Evolutionary conservation across 257 asterid species (phyloP).

Genomic region (Linderniella brevidens): DNA sequence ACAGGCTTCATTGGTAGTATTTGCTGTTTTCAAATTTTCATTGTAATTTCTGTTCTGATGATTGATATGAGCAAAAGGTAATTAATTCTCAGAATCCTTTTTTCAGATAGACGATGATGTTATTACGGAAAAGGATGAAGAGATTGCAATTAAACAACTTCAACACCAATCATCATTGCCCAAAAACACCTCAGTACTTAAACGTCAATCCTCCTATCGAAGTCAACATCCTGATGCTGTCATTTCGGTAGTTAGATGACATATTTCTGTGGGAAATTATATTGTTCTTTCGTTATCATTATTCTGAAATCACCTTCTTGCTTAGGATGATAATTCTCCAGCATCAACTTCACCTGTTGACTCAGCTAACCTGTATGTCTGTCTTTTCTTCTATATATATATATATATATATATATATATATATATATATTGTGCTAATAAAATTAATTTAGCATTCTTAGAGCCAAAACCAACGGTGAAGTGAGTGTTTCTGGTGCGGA

Average conservation of each 20-base stretch:
- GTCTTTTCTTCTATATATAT: background rate
- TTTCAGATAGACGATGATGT: conserved; percentile 77
- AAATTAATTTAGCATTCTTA: conserved; percentile 10
- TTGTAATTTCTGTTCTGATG: background rate
- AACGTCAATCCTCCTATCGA: conserved; percentile 48
- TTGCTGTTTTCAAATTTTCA: background rate
- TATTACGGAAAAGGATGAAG: conserved; percentile 44
- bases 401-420: conserved; percentile 1
- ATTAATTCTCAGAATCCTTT: conserved; percentile 10
- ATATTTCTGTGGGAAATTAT: conserved; percentile 2
- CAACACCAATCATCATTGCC: conserved; percentile 26
- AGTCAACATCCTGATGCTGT: conserved; percentile 60
- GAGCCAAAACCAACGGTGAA: conserved; percentile 10
- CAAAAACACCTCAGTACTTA: conserved; percentile 27
- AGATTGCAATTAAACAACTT: conserved; percentile 29
- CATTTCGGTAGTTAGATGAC: conserved; percentile 35
- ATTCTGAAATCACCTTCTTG: conserved; percentile 14
- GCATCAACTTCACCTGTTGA: conserved; percentile 26
- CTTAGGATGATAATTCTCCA: conserved; percentile 57
- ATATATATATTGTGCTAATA: background rate
- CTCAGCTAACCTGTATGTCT: too few species aligned
- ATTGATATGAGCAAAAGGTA: conserved; percentile 2
- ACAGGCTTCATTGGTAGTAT: conserved; percentile 64
- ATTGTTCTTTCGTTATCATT: conserved; percentile 12
- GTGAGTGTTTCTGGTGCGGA: conserved; percentile 41